Evolutionary conservation across 2,329 filamentous ascomycete genomes (phyloP), one percentile per base, ranked within the genome.

Genomic region (Zymoseptoria ardabiliae): DNA sequence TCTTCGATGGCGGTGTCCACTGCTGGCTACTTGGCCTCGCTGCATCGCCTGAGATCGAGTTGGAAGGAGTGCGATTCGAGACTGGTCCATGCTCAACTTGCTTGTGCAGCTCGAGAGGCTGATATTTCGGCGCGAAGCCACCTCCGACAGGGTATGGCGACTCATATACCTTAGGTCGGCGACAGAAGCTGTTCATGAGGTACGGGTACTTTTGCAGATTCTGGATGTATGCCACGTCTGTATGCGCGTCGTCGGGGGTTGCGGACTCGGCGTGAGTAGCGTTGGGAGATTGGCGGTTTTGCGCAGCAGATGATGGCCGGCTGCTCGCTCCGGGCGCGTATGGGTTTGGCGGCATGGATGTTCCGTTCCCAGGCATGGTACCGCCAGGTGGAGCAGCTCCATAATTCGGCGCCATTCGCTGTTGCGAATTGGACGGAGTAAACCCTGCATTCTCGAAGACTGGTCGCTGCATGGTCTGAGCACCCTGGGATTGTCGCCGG

Each of bases 181-280:
- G 71, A 54, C 76, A 73, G 66, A 75, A 78, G 57, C 74, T 74
- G 61, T 78, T 77, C 58, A 72, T 72, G 35, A 79, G 70, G 64
- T 78, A 78, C 10, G 77, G 77, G 61, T 77, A 79, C 58, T 75
- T 73, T 65, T 73, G 71, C 50, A 79, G 65, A 62, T 77, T 74
- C 65, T 71, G 67, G 63, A 79, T 63, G 62, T 78, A 78, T 58
- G 66, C 69, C 20, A 65, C 68, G 19, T 68, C 70, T 35, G 71
- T 66, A 66, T 73, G 65, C 63, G 68, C 67, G 9, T 35, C 53
- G 30, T 66, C 65, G 21, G 66, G 66, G n/a, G 74, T 73, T 60
- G 70, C 63, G 63, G 71, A 72, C 54, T 72, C 70, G 4, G 66
- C 54, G 6, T 68, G 68, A 17, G 60, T 64, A 25, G 65, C 66